Evolutionary conservation across 192 early-diverging fungal genomes (phyloP).

Genomic region (Globomyces pollinis-pini): DNA sequence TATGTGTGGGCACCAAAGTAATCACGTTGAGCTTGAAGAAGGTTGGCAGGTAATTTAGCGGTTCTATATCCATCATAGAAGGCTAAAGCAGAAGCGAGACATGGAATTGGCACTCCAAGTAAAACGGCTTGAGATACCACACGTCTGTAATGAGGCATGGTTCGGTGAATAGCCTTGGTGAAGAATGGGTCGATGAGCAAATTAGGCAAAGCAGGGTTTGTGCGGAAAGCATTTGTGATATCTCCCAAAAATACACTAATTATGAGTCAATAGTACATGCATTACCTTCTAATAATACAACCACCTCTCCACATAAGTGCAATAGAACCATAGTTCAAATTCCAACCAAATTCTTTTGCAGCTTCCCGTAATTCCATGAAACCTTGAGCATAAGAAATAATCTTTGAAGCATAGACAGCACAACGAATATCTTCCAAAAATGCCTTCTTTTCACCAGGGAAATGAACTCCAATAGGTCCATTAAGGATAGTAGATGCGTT

Average conservation of each 20-base stretch:
- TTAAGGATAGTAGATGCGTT: conserved; percentile 77
- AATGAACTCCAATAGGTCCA: conserved; percentile 61
- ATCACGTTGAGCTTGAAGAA: conserved; percentile 92
- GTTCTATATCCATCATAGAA: conserved; percentile 98
- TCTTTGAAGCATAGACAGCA: conserved; percentile 95
- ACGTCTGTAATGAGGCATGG: conserved; percentile 79
- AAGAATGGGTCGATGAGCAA: conserved; percentile 96
- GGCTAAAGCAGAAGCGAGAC: conserved; percentile 79
- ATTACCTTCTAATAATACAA: conserved; percentile 98
- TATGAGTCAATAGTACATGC: conserved; percentile 24
- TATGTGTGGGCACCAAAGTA: conserved; percentile 99
- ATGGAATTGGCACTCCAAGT: conserved; percentile 85
- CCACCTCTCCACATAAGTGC: conserved; percentile 99
- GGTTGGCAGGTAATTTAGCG: conserved; percentile 83
- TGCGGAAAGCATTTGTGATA: conserved; percentile 91
- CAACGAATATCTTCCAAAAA: conserved; percentile 86
- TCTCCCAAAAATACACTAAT: conserved; percentile 92
- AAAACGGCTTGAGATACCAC: conserved; percentile 73
- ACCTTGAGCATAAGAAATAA: conserved; percentile 97
- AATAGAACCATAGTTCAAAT: conserved; percentile 95
- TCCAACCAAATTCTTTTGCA: conserved; percentile 84
- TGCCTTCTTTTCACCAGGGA: conserved; percentile 77
- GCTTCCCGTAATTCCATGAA: conserved; percentile 98
- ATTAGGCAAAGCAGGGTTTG: conserved; percentile 78
- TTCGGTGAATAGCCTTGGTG: conserved; percentile 77